phyloP scores from a whole-genome alignment of 345 rosid genomes.

The Gossypium stocksii region DNA sequence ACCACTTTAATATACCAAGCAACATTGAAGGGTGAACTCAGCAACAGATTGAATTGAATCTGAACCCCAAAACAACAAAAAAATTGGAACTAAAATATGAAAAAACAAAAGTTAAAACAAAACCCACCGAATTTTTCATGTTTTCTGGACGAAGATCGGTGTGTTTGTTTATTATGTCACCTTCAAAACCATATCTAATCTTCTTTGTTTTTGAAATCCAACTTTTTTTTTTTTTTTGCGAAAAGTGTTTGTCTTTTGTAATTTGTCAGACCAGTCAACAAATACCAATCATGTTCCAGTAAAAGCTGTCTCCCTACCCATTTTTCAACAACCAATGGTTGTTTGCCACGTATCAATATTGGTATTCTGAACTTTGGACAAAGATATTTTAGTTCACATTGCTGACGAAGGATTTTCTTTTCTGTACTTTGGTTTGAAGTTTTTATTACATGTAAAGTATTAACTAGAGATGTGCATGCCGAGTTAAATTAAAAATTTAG shows the following conservation, averaged over 20 bases:
- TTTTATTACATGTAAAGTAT: no score
- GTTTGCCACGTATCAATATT: conserved; percentile 5
- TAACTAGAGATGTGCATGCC: no score
- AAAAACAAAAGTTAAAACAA: neutral
- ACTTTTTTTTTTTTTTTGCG: neutral
- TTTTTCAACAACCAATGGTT: neutral
- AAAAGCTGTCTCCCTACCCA: neutral
- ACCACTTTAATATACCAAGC: conserved; percentile 12
- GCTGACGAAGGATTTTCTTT: neutral
- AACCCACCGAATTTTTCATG: neutral
- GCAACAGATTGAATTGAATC: conserved; percentile 1
- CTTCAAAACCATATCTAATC: conserved; percentile 14
- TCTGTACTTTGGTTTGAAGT: no score
- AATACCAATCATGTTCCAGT: conserved; percentile 8
- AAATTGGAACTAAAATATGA: neutral
- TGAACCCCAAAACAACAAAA: neutral
- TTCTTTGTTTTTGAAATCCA: conserved; percentile 10
- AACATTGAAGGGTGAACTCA: neutral
- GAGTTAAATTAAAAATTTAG: no score
- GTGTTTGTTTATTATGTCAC: neutral
- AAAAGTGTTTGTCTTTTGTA: neutral
- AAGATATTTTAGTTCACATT: neutral
- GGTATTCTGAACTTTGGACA: neutral
- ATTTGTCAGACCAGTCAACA: conserved; percentile 12
- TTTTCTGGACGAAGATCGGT: neutral